A percentile compares a stretch with the other conserved stretches of the same genome.
Conservation (phyloP, 177 flowering plant species). For the Tripterygium wilfordii region DNA sequence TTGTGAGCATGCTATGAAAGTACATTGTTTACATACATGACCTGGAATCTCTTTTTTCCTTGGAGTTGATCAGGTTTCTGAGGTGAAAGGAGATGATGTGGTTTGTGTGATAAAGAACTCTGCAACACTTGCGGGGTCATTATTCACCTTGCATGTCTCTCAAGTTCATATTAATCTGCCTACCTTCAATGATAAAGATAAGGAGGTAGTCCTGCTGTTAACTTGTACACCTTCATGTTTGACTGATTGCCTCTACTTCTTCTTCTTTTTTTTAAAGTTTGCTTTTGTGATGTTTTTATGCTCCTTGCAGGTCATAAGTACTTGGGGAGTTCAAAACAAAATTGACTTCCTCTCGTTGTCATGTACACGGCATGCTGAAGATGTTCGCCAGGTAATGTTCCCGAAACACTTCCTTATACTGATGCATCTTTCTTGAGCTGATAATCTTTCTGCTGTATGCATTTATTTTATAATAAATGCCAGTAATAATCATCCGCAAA, state of each 20-base stretch:
- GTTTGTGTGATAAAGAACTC: constrained; percentile 80
- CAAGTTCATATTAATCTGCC: constrained; percentile 87
- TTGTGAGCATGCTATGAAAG: too few species aligned
- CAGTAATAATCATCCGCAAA: not conserved
- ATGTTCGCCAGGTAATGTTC: constrained; percentile 50
- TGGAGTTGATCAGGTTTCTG: constrained; percentile 51
- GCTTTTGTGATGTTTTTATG: constrained; percentile 1
- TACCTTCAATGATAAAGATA: constrained; percentile 89
- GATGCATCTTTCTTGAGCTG: not conserved
- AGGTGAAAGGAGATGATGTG: constrained; percentile 76
- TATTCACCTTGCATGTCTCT: constrained; percentile 83
- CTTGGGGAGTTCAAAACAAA: constrained; percentile 62
- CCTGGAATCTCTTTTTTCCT: not conserved
- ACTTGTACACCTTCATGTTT: not conserved
- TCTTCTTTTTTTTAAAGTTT: not conserved
- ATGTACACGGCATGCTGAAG: constrained; percentile 63
- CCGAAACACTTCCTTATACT: not conserved
- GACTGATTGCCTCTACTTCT: not conserved
- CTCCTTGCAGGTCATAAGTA: constrained; percentile 52
- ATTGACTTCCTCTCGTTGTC: constrained; percentile 66
- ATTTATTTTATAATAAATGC: not conserved
- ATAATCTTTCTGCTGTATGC: not conserved
- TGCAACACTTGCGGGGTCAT: constrained; percentile 75
- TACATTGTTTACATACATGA: too few species aligned
- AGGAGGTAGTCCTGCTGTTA: constrained; percentile 47